A percentile compares a stretch with the other conserved stretches of the same genome.
Conservation (phyloP, 495 filamentous ascomycete species). For the Penicillium turbatum region DNA sequence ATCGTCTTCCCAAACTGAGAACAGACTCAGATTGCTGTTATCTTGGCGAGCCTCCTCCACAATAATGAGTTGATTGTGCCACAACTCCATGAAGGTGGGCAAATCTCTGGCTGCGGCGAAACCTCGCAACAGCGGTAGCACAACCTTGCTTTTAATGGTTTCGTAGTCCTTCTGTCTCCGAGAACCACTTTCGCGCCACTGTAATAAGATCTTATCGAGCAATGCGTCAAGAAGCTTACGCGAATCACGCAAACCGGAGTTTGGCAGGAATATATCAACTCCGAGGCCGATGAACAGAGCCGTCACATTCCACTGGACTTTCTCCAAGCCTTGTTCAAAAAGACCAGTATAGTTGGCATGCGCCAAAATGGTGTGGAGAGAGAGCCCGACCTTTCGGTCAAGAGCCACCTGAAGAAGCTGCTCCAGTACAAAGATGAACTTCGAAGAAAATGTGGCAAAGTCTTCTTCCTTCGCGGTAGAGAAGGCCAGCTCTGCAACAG, state of each 20-base stretch:
- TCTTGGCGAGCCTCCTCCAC: slow-evolving; percentile 38
- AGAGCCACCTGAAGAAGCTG: slow-evolving; percentile 42
- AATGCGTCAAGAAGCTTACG: slow-evolving; percentile 40
- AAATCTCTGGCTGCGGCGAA: slow-evolving; percentile 64
- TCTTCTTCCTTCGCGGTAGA: slow-evolving; percentile 38
- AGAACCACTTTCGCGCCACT: slow-evolving; percentile 28
- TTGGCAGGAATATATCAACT: slow-evolving; percentile 64
- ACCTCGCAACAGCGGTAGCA: slow-evolving; percentile 57
- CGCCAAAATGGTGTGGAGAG: slow-evolving; percentile 43
- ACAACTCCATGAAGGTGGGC: slow-evolving; percentile 59
- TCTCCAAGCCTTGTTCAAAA: slow-evolving; percentile 30
- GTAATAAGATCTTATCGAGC: slow-evolving; percentile 36
- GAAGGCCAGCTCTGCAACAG: slow-evolving; percentile 45
- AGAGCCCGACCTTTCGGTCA: slow-evolving; percentile 38
- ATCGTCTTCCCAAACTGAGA: slow-evolving; percentile 59
- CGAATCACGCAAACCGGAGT: slow-evolving; percentile 41
- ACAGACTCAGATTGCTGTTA: slow-evolving; percentile 24
- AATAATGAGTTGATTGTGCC: slow-evolving; percentile 56
- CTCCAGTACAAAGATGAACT: slow-evolving; percentile 38
- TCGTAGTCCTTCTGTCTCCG: slow-evolving; percentile 19
- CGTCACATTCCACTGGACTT: slow-evolving; percentile 59
- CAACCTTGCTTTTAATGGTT: slow-evolving; percentile 37
- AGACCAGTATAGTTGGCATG: slow-evolving; percentile 45
- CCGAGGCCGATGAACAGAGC: slow-evolving; percentile 60
- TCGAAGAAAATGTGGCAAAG: slow-evolving; percentile 23